Evolutionary conservation across 441 rosid species (phyloP).

Genomic region (Eugenia klotzschiana): DNA sequence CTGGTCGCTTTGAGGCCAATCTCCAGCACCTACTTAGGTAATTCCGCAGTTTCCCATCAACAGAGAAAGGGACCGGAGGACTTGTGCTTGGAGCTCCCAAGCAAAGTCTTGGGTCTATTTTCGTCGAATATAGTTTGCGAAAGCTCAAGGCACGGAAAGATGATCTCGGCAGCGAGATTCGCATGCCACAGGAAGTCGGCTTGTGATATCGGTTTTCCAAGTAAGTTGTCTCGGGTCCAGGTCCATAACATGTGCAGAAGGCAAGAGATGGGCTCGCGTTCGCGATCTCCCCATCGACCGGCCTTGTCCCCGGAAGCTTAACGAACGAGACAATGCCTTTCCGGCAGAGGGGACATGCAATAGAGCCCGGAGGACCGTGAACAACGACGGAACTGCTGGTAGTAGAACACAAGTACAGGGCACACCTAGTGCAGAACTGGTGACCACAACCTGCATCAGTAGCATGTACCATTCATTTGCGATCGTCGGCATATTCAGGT

Average conservation of each 20-base stretch:
- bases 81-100: slow-evolving; percentile 45
- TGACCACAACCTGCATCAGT: slow-evolving; percentile 60
- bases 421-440: slow-evolving; percentile 73
- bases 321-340: slow-evolving; percentile 64
- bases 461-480: background rate
- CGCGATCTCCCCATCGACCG: slow-evolving; percentile 19
- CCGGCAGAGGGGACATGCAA: slow-evolving; percentile 83
- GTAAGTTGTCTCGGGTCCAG: slow-evolving; percentile 35
- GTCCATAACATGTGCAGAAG: slow-evolving; percentile 55
- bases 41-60: slow-evolving; percentile 11
- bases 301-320: slow-evolving; percentile 37
- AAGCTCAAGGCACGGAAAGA: slow-evolving; percentile 60
- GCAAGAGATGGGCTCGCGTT: slow-evolving; percentile 63
- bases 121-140: slow-evolving; percentile 47
- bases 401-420: slow-evolving; percentile 78
- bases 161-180: slow-evolving; percentile 40
- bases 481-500: background rate
- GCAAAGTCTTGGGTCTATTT: slow-evolving; percentile 42
- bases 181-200: slow-evolving; percentile 37
- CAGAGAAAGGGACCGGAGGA: slow-evolving; percentile 20
- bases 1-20: slow-evolving; percentile 30
- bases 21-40: slow-evolving; percentile 27
- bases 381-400: slow-evolving; percentile 22
- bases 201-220: slow-evolving; percentile 43
- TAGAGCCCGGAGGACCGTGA: slow-evolving; percentile 47